Base-by-base conservation (phyloP, 2,329 filamentous ascomycete genomes). In the Botryotinia calthae region DNA sequence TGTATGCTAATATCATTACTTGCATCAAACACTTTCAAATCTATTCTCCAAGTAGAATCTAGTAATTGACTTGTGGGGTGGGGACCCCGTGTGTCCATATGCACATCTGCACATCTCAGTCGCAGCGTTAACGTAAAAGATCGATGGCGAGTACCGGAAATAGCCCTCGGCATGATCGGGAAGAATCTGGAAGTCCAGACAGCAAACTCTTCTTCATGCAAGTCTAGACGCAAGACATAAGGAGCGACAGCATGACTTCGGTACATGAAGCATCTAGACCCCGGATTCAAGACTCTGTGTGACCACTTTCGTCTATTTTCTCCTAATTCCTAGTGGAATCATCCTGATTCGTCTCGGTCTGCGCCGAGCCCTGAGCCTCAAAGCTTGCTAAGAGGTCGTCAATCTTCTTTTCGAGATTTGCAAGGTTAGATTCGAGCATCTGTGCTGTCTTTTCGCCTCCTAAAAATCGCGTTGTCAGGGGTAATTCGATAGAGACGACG, bases 361-460 rank as follows among this genome's bases (percentile, higher is more conserved):
- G 40, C 31, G 28, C 54, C 42, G 72, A 72, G 56, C 76, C 70
- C 42, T 77, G 75, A 12, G 76, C 74, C 72, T 86, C 86, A 66
- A 88, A 81, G 37, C 84, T 83, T 25, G 84, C 85, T 34, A 89
- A 82, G 34, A 89, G 81, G 73, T 83, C 84, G 74, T 89, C 87
- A n/a, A 89, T 83, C 78, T 85, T 87, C 77, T 81, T 82, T 80
- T 89, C 87, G 31, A 89, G 82, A 48, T 78, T 84, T 14, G 83
- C 82, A 67, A 89, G 82, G 75, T 86, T 86, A 2, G 84, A 82
- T 78, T 89, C 87, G 28, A 89, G 84, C 44, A 83, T 83, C 18
- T 84, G 79, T 59, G 87, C 87, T 6, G 87, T 82, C 76, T 87
- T 84, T 74, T 89, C 87, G 76, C 87, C 87, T 70, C 78, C 79